Conservation (phyloP, 306 rosid genomes). For the Vigna angularis region DNA sequence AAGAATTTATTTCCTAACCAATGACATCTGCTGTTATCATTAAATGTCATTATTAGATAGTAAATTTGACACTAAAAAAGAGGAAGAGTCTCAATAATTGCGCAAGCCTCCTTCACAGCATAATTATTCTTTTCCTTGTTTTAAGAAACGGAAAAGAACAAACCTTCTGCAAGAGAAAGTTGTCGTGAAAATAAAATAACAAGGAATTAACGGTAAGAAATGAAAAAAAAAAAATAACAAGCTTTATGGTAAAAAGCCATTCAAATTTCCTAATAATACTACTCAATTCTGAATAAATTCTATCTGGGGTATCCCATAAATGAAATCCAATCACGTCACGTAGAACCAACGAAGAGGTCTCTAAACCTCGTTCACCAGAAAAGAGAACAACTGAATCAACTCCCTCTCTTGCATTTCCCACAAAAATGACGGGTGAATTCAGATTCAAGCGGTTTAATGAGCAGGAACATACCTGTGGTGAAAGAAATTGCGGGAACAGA, state of each 20-base stretch:
- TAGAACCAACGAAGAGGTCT: conserved; percentile 16
- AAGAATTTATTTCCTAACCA: conserved; percentile 9
- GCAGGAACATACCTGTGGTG: conserved; percentile 28
- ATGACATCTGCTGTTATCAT: conserved; percentile 29
- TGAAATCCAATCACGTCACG: conserved; percentile 21
- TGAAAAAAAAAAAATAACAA: no score
- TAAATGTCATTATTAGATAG: conserved; percentile 24
- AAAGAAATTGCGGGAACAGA: background rate
- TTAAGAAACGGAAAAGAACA: conserved; percentile 15
- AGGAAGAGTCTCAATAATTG: background rate
- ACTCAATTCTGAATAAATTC: conserved; percentile 25
- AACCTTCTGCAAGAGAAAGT: conserved; percentile 32
- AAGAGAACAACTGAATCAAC: conserved; percentile 14
- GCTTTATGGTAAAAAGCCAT: background rate
- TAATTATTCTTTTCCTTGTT: background rate
- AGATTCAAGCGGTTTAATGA: conserved; percentile 35
- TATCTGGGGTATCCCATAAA: conserved; percentile 23
- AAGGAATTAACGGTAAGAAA: background rate
- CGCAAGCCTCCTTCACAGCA: background rate
- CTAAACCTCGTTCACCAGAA: background rate
- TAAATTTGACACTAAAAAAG: conserved; percentile 33
- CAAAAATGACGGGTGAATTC: conserved; percentile 12
- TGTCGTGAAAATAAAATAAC: background rate
- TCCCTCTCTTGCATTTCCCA: conserved; percentile 29
- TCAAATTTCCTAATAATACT: conserved; percentile 36